phyloP scores from a whole-genome alignment of 2,329 filamentous ascomycete species.

The Teratosphaeria pseudoeucalypti region DNA sequence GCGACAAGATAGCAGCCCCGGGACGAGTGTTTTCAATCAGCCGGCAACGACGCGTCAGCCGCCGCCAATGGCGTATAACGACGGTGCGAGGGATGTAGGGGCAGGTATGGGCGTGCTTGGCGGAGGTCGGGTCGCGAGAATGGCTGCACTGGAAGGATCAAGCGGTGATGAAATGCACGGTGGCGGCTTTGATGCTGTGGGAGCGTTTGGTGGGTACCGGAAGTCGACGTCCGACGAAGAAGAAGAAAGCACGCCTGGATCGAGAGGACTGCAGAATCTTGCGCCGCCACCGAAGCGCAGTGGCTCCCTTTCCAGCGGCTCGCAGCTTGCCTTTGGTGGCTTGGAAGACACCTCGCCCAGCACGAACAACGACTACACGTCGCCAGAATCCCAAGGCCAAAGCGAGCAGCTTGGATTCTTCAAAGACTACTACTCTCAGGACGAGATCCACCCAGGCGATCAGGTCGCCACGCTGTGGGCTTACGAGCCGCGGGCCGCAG shows the following conservation, averaged over 20 bases:
- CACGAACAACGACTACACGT: slow-evolving; percentile 66
- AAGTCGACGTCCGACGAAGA: slow-evolving; percentile 61
- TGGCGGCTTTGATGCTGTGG: slow-evolving; percentile 39
- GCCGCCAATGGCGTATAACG: slow-evolving; percentile 33
- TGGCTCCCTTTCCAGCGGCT: slow-evolving; percentile 81
- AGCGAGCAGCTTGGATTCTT: slow-evolving; percentile 94
- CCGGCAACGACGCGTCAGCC: slow-evolving; percentile 52
- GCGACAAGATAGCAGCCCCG: slow-evolving; percentile 48
- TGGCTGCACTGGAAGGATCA: slow-evolving; percentile 82
- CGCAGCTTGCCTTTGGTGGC: slow-evolving; percentile 43
- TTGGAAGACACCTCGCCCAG: slow-evolving; percentile 61
- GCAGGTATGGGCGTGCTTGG: slow-evolving; percentile 64
- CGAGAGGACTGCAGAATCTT: slow-evolving; percentile 56
- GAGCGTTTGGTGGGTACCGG: slow-evolving; percentile 28
- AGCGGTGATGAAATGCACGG: slow-evolving; percentile 43
- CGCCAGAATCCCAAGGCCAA: slow-evolving; percentile 79
- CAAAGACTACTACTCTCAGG: slow-evolving; percentile 97
- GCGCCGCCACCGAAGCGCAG: slow-evolving; percentile 53
- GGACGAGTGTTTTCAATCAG: slow-evolving; percentile 76
- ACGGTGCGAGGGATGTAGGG: slow-evolving; percentile 28
- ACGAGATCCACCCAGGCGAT: slow-evolving; percentile 87
- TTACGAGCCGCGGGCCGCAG: slow-evolving; percentile 84
- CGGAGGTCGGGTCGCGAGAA: slow-evolving; percentile 82
- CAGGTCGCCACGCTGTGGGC: slow-evolving; percentile 90
- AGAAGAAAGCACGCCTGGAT: slow-evolving; percentile 35